A percentile compares a stretch with the other conserved stretches of the same genome.
phyloP scores from a whole-genome alignment of 176 grass and related monocot genomes.

The Musa schizocarpa region DNA sequence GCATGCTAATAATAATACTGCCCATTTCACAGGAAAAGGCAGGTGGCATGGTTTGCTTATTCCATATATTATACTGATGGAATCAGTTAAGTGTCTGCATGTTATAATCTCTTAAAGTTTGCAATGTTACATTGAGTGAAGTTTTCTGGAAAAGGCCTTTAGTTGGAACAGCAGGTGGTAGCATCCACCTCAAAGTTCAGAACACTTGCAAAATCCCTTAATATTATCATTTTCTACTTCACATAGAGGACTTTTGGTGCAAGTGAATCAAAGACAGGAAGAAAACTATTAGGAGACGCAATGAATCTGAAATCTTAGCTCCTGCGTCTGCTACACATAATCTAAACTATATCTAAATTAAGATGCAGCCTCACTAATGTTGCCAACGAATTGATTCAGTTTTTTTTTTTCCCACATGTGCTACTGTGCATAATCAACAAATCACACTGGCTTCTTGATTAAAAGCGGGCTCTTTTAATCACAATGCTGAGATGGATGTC shows the following conservation, averaged over 20 bases:
- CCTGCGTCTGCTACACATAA: background rate
- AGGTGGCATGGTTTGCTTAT: background rate
- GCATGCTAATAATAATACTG: background rate
- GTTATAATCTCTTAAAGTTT: too few relatives aligned
- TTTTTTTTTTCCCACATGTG: too few relatives aligned
- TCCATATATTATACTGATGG: background rate
- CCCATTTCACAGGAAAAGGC: background rate
- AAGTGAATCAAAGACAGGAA: background rate
- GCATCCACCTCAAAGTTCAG: background rate
- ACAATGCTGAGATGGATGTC: too few relatives aligned
- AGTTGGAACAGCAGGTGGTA: background rate
- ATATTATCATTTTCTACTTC: background rate
- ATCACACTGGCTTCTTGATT: too few relatives aligned
- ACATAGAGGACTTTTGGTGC: background rate
- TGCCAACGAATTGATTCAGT: background rate
- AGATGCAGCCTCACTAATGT: background rate
- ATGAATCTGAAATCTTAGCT: background rate
- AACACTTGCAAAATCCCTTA: background rate
- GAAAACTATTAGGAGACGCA: background rate
- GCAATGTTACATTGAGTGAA: too few relatives aligned
- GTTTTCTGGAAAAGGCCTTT: background rate
- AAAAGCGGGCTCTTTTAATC: too few relatives aligned
- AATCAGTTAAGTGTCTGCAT: background rate
- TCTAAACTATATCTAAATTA: background rate
- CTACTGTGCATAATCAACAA: too few relatives aligned